Base-by-base conservation (phyloP, 2,329 filamentous ascomycete species). In the Pyrenophora seminiperda region DNA sequence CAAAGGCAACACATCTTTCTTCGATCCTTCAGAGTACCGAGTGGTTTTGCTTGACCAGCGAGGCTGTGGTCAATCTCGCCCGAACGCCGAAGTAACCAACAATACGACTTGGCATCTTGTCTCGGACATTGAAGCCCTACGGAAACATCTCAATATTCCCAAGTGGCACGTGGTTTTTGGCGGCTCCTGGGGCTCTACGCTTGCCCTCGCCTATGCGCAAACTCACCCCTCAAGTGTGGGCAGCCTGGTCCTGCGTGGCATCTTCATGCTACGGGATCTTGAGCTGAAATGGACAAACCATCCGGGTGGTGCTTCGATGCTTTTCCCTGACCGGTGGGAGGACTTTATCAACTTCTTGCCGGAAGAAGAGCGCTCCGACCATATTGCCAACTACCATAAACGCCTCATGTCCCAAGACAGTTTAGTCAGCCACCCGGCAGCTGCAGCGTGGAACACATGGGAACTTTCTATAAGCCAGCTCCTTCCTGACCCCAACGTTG, bases 11-110 rank as follows among this genome's bases (percentile, higher is more conserved):
- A 73, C 74, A 15, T 56, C 53, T 33, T 79, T 74, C 62, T 80
- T 80, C 65, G 63, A 78, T 51, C 77, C 77, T 3, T 43, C 55
- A 6, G 58, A 75, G 32, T 80, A 79, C 56, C 73, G 76, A 10
- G 73, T 76, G 13, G 63, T 80, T 19, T 73, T 79, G 30, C 66
- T 79, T 40, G 77, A 80, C 57, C 77, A 80, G 56, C 73, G 78
- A 13, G 77, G 77, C 5, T 71, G 67, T 13, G 77, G 77, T 5
- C 69, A 75, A 53, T 79, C 77, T 5, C 67, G 68, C 0, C 77
- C 77, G 5, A 61, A 66, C 14, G 73, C 74, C 18, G 71, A 72
- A 19, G 67, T 76, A 2, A 59, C 65, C 9, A 71, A 79, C 39
- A 80, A 79, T 64, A 79, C 75, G 0, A 79, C 77, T 2, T 72